Evolutionary conservation across 805 yeast genomes (phyloP), one percentile per base, ranked within the genome.

Genomic region (Nakazawaea peltata): DNA sequence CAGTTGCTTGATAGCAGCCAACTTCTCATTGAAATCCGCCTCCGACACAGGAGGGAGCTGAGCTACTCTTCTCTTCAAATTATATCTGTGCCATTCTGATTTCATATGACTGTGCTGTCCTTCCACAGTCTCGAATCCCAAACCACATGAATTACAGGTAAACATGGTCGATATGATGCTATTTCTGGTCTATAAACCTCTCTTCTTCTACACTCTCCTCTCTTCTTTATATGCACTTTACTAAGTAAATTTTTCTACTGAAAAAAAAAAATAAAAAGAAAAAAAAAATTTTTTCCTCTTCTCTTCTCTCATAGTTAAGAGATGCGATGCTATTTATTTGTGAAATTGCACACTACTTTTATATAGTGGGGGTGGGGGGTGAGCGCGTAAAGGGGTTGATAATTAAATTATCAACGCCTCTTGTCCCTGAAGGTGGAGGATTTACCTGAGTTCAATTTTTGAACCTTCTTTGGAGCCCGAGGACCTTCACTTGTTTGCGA

Each of bases 11-110:
- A 37, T 19, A 19, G 29, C 33, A 3, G 41, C 30, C 4, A 37
- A 33, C 26, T 37, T 37, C 5, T 34, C 16, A 23, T 37, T 37
- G 31, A 43, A 43, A n/a, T 30, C 35, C n/a, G 57, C 66, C 32
- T 67, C 68, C 34, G 59, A 56, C 19, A 67, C 61, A 13, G 66
- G 51, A 2, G 72, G 70, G 44, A 67, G 52, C 41, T 59, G 61
- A 4, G 72, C 71, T 10, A 66, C 73, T 40, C 71, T 51, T 50
- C 73, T 57, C 44, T 67, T 67, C 44, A 67, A 56, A 44, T 67
- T 67, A 46, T 67, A 67, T 41, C 72, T 50, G 48, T 67, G 73
- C 73, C 73, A 67, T 17, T 67, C 72, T 4, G 67, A 54, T 41
- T 61, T 63, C 73, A 67, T 67, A 43, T 67, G 73, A 35, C 51